Evolutionary conservation across 2,329 filamentous ascomycete genomes (phyloP), one percentile per base, ranked within the genome.

Genomic region (Helotiales sp.): DNA sequence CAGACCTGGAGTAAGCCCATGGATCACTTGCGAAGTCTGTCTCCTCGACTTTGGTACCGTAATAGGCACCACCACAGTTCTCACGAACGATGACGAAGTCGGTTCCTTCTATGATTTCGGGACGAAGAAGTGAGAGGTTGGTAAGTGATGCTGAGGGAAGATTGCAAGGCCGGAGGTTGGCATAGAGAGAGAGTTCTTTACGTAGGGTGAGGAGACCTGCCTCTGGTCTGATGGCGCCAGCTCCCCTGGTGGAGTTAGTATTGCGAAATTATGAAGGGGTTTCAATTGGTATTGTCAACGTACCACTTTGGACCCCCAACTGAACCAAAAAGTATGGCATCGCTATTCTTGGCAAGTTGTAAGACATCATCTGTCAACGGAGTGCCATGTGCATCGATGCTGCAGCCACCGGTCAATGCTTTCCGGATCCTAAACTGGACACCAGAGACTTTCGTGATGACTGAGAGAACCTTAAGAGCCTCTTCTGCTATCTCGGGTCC

Each of bases 31-130:
- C 93, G 67, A 87, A 65, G 97, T 95, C 76, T 94, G 91, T 89
- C 97, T 95, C 71, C 88, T 93, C 72, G 94, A 95, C 80, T 93
- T 97, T 95, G 76, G 97, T 97, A 70, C 95, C 95, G 49, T 93
- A 97, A 89, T 97, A 97, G 86, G 97, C 95, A 80, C 95, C 95
- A 87, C 97, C 95, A 76, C 94, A 97, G 88, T 97, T 98, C 86
- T 98, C 95, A 82, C 95, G 93, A 83, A 98, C 97, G 79, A 98
- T 86, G 77, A 97, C 93, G 57, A 93, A 97, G 84, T 98, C 91
- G 74, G 92, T 93, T 75, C 91, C 93, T 70, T 88, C 86, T 85
- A 91, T 95, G 70, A 80, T 97, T 94, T 77, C 91, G 88, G 81
- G 97, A 93, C 86, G 97, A 97, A 73, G 93, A 93, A 64, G 95